Evolutionary conservation across 768 basidiomycete species (phyloP).

Genomic region (Mycena vitilis): DNA sequence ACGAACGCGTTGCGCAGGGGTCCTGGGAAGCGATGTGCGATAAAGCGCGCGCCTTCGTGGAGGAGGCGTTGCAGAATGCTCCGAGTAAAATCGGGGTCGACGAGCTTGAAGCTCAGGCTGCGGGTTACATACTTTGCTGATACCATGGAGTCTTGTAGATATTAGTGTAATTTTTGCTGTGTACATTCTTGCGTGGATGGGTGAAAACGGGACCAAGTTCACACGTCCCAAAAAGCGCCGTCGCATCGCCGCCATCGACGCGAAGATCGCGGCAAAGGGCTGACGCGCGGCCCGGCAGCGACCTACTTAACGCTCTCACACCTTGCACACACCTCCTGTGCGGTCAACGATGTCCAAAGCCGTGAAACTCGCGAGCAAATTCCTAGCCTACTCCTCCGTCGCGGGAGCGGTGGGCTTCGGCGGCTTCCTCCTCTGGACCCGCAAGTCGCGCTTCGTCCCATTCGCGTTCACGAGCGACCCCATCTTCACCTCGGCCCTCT

Average conservation of each 20-base stretch:
- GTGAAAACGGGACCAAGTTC: no score
- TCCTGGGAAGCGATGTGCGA: constrained; percentile 35
- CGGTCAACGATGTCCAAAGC: constrained; percentile 20
- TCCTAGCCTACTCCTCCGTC: constrained; percentile 24
- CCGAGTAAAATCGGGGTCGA: constrained; percentile 1
- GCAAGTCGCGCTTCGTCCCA: constrained; percentile 31
- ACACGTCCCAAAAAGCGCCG: no score
- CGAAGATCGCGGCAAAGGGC: no score
- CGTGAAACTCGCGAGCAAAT: constrained; percentile 26
- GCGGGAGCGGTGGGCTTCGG: constrained; percentile 33
- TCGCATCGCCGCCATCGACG: no score
- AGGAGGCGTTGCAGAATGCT: neutral
- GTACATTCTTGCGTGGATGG: neutral
- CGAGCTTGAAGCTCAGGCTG: constrained; percentile 12
- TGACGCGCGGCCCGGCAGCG: no score
- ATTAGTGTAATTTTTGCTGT: neutral
- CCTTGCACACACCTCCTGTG: no score
- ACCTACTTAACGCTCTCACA: no score
- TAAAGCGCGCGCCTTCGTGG: constrained; percentile 28
- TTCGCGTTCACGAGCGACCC: constrained; percentile 25
- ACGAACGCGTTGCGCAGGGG: constrained; percentile 19
- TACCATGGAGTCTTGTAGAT: neutral
- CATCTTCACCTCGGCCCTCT: constrained; percentile 27
- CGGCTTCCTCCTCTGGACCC: constrained; percentile 33
- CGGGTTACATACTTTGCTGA: constrained; percentile 2